Evolutionary conservation across 192 early-diverging fungal genomes (phyloP).

Genomic region (Pilobolus umbonatus): DNA sequence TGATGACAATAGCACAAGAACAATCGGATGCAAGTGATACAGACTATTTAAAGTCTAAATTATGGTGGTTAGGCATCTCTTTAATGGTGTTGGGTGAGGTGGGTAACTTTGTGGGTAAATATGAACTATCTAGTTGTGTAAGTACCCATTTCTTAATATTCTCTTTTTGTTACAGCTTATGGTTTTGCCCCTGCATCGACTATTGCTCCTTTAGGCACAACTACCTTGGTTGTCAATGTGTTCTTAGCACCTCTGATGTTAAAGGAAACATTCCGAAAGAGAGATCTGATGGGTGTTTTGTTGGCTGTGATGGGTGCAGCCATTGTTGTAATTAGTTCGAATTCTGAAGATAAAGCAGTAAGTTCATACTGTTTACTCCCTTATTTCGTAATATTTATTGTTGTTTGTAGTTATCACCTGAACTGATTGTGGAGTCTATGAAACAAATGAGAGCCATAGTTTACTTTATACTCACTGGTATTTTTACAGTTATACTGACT

Average conservation of each 20-base stretch:
- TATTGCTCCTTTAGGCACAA: slow-evolving; percentile 71
- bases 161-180: slow-evolving; percentile 47
- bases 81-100: slow-evolving; percentile 61
- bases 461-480: slow-evolving; percentile 46
- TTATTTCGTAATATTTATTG: background rate
- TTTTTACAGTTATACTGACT: slow-evolving; percentile 31
- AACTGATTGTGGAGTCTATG: slow-evolving; percentile 45
- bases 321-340: slow-evolving; percentile 58
- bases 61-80: slow-evolving; percentile 68
- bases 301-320: slow-evolving; percentile 61
- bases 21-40: slow-evolving; percentile 15
- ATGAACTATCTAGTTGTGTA: too few species aligned
- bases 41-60: slow-evolving; percentile 47
- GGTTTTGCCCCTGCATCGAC: slow-evolving; percentile 71
- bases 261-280: slow-evolving; percentile 52
- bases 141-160: background rate
- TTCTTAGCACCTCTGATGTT: slow-evolving; percentile 67
- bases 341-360: slow-evolving; percentile 51
- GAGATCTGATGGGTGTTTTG: slow-evolving; percentile 56
- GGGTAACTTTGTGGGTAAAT: slow-evolving; percentile 43
- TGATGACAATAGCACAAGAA: slow-evolving; percentile 26
- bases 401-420: slow-evolving; percentile 43
- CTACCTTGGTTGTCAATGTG: slow-evolving; percentile 64
- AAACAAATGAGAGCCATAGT: slow-evolving; percentile 46
- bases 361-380: background rate